These are phyloP conservation scores for Desmodesmus armatus DNA, from an alignment of 139 green algal species.

Conservation along the genomic window DNA sequence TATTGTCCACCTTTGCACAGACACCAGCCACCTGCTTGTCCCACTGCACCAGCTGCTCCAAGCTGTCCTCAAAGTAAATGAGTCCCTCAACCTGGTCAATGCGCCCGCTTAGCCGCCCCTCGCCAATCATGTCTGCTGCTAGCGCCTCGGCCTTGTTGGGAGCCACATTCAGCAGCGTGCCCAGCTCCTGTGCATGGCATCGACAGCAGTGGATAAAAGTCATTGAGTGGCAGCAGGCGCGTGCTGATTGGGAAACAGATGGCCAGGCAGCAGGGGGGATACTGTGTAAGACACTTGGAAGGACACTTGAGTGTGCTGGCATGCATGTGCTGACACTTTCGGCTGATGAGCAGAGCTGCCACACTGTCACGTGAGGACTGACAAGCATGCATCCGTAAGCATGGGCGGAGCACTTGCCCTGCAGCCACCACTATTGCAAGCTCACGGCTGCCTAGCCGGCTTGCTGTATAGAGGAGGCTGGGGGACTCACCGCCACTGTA, in stretches of 20 bases:
- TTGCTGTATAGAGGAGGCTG: no score
- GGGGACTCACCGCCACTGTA: conserved; percentile 60
- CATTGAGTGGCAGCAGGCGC: not conserved
- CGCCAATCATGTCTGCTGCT: conserved; percentile 87
- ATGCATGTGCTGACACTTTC: no score
- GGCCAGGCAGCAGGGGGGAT: not conserved
- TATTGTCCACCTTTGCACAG: conserved; percentile 68
- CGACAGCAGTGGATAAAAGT: no score
- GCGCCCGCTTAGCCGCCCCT: conserved; percentile 78
- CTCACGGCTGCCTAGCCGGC: no score
- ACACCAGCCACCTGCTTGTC: conserved; percentile 80
- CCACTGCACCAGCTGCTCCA: conserved; percentile 81
- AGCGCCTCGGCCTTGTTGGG: conserved; percentile 83
- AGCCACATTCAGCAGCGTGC: conserved; percentile 83
- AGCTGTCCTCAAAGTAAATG: conserved; percentile 80
- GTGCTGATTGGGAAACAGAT: not conserved
- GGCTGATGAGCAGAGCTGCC: no score
- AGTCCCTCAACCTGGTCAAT: conserved; percentile 94
- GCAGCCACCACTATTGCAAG: no score
- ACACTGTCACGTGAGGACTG: no score
- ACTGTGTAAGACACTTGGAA: no score
- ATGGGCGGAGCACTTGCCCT: no score
- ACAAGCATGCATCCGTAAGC: no score
- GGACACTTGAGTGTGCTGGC: no score
- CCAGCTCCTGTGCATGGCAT: conserved; percentile 80